phyloP scores from a whole-genome alignment of 352 stramenopile genomes.

The Globisporangium canariense region DNA sequence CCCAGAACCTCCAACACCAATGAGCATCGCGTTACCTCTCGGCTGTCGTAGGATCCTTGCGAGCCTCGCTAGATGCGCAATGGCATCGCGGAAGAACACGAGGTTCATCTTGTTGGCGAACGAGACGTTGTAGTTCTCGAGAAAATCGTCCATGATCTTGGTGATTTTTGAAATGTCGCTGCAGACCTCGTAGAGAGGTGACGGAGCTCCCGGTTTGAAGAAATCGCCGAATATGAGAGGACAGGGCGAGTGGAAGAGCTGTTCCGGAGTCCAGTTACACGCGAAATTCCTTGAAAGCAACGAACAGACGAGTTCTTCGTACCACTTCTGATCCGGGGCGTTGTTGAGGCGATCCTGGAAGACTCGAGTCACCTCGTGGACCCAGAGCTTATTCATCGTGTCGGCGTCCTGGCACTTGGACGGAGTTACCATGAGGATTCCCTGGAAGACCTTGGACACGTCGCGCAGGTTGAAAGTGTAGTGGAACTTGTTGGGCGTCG shows the following conservation, averaged over 20 bases:
- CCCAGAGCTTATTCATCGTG: slow-evolving; percentile 88
- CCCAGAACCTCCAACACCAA: slow-evolving; percentile 92
- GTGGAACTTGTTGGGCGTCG: slow-evolving; percentile 92
- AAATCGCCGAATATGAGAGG: slow-evolving; percentile 93
- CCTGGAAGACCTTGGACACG: slow-evolving; percentile 95
- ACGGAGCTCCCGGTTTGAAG: slow-evolving; percentile 74
- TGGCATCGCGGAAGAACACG: slow-evolving; percentile 94
- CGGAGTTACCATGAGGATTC: slow-evolving; percentile 92
- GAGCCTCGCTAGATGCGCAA: slow-evolving; percentile 88
- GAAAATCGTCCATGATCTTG: slow-evolving; percentile 87
- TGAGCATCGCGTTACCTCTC: slow-evolving; percentile 94
- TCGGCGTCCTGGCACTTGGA: slow-evolving; percentile 78
- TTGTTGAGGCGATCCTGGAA: slow-evolving; percentile 94
- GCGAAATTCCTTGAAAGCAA: slow-evolving; percentile 76
- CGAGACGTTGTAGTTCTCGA: slow-evolving; percentile 94
- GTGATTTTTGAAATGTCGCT: slow-evolving; percentile 78
- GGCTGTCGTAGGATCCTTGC: slow-evolving; percentile 90
- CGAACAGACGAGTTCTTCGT: slow-evolving; percentile 84
- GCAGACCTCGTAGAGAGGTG: slow-evolving; percentile 83
- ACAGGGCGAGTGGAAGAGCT: slow-evolving; percentile 84
- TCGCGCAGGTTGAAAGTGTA: slow-evolving; percentile 97
- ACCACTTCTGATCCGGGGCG: slow-evolving; percentile 85
- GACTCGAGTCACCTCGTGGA: slow-evolving; percentile 90
- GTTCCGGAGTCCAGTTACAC: slow-evolving; percentile 73
- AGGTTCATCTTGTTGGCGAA: slow-evolving; percentile 95